Evolutionary conservation across 139 green algal species (phyloP).

Genomic region (Tetradesmus lagerheimii): DNA sequence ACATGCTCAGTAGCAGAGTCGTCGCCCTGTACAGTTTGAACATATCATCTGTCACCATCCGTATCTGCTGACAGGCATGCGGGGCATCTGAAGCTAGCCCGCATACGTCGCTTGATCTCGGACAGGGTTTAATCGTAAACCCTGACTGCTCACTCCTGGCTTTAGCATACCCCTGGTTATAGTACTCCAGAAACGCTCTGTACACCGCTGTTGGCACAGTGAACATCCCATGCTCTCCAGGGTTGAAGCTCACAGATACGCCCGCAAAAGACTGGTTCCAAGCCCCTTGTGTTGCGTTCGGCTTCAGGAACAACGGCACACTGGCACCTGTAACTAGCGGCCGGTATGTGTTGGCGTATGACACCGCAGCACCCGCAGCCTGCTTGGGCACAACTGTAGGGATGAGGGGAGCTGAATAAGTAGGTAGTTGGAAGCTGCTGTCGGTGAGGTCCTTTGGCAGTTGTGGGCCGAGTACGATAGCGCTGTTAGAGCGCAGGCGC

Average conservation of each 20-base stretch:
- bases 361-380: neutral
- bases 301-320: neutral
- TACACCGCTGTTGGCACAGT: neutral
- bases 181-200: neutral
- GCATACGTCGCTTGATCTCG: too few species aligned
- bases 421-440: neutral
- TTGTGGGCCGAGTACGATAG: neutral
- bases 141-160: too few species aligned
- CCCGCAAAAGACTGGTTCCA: neutral
- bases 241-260: neutral
- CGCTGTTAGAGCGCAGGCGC: neutral
- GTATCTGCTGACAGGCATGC: too few species aligned
- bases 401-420: neutral
- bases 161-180: neutral
- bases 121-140: too few species aligned
- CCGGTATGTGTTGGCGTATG: neutral
- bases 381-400: neutral
- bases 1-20: too few species aligned
- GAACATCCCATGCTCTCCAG: neutral
- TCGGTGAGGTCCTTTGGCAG: neutral
- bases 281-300: neutral
- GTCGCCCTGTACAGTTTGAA: too few species aligned
- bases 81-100: too few species aligned
- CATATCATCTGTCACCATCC: too few species aligned
- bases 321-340: neutral